Evolutionary conservation across 2,329 filamentous ascomycete species (phyloP).

Genomic region (Colletotrichum brevisporum): DNA sequence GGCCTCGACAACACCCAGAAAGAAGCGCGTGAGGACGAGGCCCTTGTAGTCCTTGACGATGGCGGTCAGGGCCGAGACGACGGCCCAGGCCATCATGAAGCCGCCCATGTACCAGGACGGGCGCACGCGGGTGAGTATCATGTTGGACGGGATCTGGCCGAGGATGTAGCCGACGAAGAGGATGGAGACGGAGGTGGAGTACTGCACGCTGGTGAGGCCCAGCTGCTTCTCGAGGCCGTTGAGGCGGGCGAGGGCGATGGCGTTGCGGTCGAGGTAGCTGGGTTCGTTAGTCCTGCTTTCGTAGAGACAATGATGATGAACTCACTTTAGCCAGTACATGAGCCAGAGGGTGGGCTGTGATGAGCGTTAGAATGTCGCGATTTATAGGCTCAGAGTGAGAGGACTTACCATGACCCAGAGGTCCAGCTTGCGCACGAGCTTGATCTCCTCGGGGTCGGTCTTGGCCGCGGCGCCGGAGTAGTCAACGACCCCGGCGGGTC

Average conservation of each 20-base stretch:
- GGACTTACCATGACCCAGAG: slow-evolving; percentile 52
- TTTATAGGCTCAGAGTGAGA: rapidly evolving
- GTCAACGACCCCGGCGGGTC: slow-evolving; percentile 42
- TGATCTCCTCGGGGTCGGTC: slow-evolving; percentile 56
- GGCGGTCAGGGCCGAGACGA: slow-evolving; percentile 57
- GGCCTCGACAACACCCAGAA: slow-evolving; percentile 56
- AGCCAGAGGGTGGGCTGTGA: slow-evolving; percentile 52
- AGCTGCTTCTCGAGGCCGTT: slow-evolving; percentile 47
- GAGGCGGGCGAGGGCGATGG: slow-evolving; percentile 45
- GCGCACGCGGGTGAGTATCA: slow-evolving; percentile 58
- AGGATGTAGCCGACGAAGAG: slow-evolving; percentile 54
- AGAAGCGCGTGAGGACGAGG: slow-evolving; percentile 56
- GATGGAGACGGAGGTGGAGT: slow-evolving; percentile 55
- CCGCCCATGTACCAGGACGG: slow-evolving; percentile 64
- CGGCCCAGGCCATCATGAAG: slow-evolving; percentile 58
- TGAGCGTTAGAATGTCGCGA: neutral
- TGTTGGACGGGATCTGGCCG: slow-evolving; percentile 54
- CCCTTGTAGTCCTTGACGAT: slow-evolving; percentile 57
- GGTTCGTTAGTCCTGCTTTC: neutral
- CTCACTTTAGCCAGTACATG: slow-evolving; percentile 48
- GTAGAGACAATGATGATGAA: neutral
- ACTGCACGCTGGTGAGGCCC: slow-evolving; percentile 44
- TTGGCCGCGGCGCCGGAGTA: slow-evolving; percentile 57
- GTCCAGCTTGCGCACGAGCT: slow-evolving; percentile 55
- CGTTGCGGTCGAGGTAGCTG: slow-evolving; percentile 45